phyloP scores from a whole-genome alignment of 2,329 filamentous ascomycete genomes.

The Talaromyces sp. region DNA sequence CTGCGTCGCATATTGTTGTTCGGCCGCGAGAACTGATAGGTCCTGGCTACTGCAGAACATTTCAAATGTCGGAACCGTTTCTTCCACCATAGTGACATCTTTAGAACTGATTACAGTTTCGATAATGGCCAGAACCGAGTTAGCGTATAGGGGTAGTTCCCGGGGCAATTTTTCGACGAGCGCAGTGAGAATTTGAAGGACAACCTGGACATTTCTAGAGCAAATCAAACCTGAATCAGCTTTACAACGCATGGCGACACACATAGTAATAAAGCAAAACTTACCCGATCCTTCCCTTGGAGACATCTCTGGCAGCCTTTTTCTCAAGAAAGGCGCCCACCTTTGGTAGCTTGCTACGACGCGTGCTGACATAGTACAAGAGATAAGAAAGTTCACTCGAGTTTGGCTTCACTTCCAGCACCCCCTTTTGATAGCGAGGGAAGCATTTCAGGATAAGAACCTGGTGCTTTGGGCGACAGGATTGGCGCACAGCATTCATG shows the following conservation, averaged over 20 bases:
- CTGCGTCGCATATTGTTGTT: constrained; percentile 74
- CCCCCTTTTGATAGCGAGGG: constrained; percentile 83
- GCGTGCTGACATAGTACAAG: constrained; percentile 92
- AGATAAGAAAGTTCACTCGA: constrained; percentile 95
- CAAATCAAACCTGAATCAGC: constrained; percentile 2
- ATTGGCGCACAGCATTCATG: constrained; percentile 58
- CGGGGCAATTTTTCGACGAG: constrained; percentile 90
- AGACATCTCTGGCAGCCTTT: constrained; percentile 87
- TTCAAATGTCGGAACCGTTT: constrained; percentile 79
- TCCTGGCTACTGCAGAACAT: constrained; percentile 88
- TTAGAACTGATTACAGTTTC: constrained; percentile 76
- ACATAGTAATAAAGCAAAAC: constrained; percentile 25
- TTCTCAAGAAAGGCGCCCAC: constrained; percentile 93
- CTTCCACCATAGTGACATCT: constrained; percentile 90
- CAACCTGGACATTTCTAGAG: constrained; percentile 82
- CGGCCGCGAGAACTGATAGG: constrained; percentile 75
- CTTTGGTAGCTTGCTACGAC: constrained; percentile 92
- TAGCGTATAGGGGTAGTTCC: constrained; percentile 83
- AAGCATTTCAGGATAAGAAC: constrained; percentile 95
- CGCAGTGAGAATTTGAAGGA: constrained; percentile 83
- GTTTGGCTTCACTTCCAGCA: constrained; percentile 90
- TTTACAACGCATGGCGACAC: not conserved
- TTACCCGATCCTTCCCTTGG: constrained; percentile 80
- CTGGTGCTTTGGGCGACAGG: constrained; percentile 87
- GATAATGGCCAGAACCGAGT: constrained; percentile 78